Base-by-base conservation (phyloP, 768 basidiomycete species). In the Exidia glandulosa region DNA sequence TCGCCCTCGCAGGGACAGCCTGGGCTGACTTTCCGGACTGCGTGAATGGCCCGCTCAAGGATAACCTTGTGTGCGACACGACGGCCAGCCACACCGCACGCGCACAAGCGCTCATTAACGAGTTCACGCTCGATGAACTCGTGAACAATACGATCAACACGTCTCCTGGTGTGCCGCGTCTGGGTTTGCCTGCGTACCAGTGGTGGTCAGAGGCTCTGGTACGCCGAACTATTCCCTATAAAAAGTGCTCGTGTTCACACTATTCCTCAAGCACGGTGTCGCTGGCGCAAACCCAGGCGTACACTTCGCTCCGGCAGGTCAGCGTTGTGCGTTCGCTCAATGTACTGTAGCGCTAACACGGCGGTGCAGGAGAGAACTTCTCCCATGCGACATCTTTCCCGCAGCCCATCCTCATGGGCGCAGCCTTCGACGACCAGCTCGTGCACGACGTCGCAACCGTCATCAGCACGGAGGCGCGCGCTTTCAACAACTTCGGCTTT, bases 131-230 rank as follows among this genome's bases (percentile, higher is more conserved):
- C 32, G 72, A 72, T 16, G 82, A 84, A 62, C 68, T 82, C 59
- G 78, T 78, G 56, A 72, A 68, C 59, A 82, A 82, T 66, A 81
- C 79, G 3, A 77, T 74, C 54, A 82, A 79, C 60, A 60, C 65
- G 0, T 74, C 80, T 4, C 76, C 78, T 5, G 82, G 80, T 31
- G 80, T 82, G 25, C 69, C 81, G 58, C 76, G 81, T 12, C 73
- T 82, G 2, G 81, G 81, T n/a, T 68, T 84, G 29, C 80, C 81
- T 10, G 65, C 76, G 19, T 84, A 84, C 57, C 73, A 81, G 54
- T 83, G 81, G 81, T 84, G 82, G 81, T 79, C 77, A 27, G 81
- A 84, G 70, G 81, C 76, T 2, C 65, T 84, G 65, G 82, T 82
- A 63, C n/a, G n/a, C n/a, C n/a, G n/a, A n/a, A 59, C 74, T 66